Conservation (phyloP, 495 filamentous ascomycete genomes). For the Xylaria acuta region DNA sequence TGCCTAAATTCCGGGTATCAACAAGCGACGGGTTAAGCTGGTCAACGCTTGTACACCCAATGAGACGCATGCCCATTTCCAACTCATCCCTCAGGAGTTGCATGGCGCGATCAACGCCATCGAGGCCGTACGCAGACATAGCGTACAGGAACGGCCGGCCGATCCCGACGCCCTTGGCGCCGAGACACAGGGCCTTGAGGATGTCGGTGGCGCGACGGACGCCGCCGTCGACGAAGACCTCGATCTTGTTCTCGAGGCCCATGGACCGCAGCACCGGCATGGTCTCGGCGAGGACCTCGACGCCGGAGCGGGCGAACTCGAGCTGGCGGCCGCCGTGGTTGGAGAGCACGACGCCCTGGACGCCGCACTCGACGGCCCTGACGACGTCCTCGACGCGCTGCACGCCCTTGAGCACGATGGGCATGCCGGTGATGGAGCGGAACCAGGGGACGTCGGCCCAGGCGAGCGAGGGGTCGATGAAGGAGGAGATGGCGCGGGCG, state of each 20-base stretch:
- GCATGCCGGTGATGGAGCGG: slow-evolving; percentile 89
- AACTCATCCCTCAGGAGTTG: slow-evolving; percentile 96
- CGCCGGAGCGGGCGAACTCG: slow-evolving; percentile 86
- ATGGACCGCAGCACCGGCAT: slow-evolving; percentile 90
- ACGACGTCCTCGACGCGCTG: slow-evolving; percentile 96
- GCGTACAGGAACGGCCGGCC: slow-evolving; percentile 94
- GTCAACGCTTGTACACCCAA: slow-evolving; percentile 74
- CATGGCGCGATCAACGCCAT: slow-evolving; percentile 91
- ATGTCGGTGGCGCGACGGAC: slow-evolving; percentile 92
- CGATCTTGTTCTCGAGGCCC: slow-evolving; percentile 82
- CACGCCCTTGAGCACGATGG: slow-evolving; percentile 95
- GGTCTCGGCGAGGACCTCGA: slow-evolving; percentile 94
- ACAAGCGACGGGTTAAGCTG: slow-evolving; percentile 81
- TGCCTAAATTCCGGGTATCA: slow-evolving; percentile 74
- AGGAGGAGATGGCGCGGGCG: slow-evolving; percentile 86
- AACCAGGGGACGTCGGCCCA: slow-evolving; percentile 99
- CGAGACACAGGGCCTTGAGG: slow-evolving; percentile 92
- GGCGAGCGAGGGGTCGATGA: slow-evolving; percentile 89
- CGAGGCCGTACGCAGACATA: slow-evolving; percentile 90
- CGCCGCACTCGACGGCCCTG: slow-evolving; percentile 78
- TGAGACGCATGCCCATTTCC: slow-evolving; percentile 98
- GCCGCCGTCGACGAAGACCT: slow-evolving; percentile 92
- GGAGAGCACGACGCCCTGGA: slow-evolving; percentile 91
- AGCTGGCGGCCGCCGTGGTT: slow-evolving; percentile 99
- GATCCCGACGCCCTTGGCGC: slow-evolving; percentile 92